Conservation (phyloP, 2,329 filamentous ascomycete genomes). For the Scleromitrula shiraiana region DNA sequence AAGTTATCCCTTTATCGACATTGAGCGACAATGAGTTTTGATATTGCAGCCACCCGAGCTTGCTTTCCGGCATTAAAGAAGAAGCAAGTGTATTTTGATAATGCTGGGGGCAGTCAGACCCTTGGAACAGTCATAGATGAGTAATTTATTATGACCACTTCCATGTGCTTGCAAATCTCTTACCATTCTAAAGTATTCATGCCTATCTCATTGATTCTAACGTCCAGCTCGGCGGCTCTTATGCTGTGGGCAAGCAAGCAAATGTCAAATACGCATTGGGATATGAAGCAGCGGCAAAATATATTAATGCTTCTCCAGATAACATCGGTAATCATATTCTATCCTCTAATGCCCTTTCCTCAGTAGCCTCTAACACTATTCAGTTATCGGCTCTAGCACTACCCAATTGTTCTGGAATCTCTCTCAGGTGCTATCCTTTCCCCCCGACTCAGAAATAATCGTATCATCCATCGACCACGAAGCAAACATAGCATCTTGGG, state of each 20-base stretch:
- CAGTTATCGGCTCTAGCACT: constrained; percentile 64
- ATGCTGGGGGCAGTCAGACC: constrained; percentile 68
- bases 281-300: constrained; percentile 57
- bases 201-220: constrained; percentile 61
- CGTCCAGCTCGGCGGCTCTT: constrained; percentile 68
- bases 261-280: constrained; percentile 52
- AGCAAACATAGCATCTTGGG: constrained; percentile 68
- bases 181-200: constrained; percentile 41
- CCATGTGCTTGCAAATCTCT: constrained; percentile 1
- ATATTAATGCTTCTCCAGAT: constrained; percentile 57
- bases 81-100: constrained; percentile 67
- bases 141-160: constrained; percentile 35
- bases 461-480: constrained; percentile 69
- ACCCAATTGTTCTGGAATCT: constrained; percentile 72
- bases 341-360: neutral
- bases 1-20: neutral
- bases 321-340: constrained; percentile 51
- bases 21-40: constrained; percentile 32
- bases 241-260: constrained; percentile 50
- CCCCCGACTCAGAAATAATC: constrained; percentile 56
- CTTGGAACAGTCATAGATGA: constrained; percentile 58
- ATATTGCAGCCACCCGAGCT: constrained; percentile 47
- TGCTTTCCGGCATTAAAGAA: constrained; percentile 61
- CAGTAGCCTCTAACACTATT: constrained; percentile 2
- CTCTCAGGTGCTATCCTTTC: constrained; percentile 44